Conservation (phyloP, 805 yeast genomes). For the Yamadazyma ubonensis region DNA sequence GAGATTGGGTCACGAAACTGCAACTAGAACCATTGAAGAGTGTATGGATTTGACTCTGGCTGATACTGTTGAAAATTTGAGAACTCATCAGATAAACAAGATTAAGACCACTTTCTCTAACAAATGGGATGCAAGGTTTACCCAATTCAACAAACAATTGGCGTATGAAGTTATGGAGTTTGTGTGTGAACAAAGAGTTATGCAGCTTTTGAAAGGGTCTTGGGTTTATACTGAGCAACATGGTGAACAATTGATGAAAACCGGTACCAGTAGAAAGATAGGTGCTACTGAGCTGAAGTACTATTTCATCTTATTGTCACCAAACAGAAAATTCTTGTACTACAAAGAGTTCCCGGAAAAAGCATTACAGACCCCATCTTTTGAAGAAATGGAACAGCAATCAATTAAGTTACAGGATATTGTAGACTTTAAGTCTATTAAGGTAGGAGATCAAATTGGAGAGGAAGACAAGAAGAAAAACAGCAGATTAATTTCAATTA, state of each 20-base stretch:
- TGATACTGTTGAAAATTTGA: conserved; percentile 48
- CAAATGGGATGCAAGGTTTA: conserved; percentile 47
- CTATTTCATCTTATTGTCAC: conserved; percentile 62
- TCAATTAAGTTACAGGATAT: conserved; percentile 55
- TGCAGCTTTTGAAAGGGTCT: conserved; percentile 70
- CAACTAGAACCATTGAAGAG: conserved; percentile 39
- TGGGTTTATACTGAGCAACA: conserved; percentile 74
- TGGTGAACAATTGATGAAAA: conserved; percentile 29
- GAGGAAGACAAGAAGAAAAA: conserved; percentile 45
- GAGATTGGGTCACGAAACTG: conserved; percentile 9
- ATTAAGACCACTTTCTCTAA: conserved; percentile 35
- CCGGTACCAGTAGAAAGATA: conserved; percentile 6
- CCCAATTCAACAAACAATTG: conserved; percentile 50
- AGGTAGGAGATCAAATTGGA: conserved; percentile 37
- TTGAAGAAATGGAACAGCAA: conserved; percentile 54
- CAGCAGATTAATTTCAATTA: conserved; percentile 51
- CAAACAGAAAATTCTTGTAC: conserved; percentile 59
- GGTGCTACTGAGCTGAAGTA: conserved; percentile 24
- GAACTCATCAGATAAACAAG: conserved; percentile 51
- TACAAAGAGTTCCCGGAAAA: conserved; percentile 58
- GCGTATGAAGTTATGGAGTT: conserved; percentile 62
- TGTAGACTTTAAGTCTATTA: conserved; percentile 47
- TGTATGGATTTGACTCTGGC: conserved; percentile 41
- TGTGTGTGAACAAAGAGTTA: conserved; percentile 71
- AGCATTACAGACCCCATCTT: conserved; percentile 49